These are phyloP conservation scores for Penicillium argentinense DNA, from an alignment of 495 filamentous ascomycete genomes.

Conservation along the genomic window DNA sequence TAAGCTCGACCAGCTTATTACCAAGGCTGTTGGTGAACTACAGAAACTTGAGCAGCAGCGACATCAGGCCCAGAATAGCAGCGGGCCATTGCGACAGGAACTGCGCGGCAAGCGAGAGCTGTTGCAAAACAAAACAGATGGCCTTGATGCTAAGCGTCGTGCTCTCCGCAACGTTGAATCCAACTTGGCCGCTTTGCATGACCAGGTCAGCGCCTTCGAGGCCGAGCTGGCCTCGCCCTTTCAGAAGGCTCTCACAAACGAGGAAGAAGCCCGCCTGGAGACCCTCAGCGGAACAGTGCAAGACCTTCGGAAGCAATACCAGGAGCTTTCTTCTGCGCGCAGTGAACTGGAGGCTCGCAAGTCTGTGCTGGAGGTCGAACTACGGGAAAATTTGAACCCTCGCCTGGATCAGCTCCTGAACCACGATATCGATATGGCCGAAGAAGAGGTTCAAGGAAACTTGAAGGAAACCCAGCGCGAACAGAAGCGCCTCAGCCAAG, in stretches of 20 bases:
- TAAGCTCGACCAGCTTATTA: slow-evolving; percentile 81
- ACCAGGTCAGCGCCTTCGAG: slow-evolving; percentile 70
- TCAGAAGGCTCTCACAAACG: slow-evolving; percentile 81
- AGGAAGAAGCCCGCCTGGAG: slow-evolving; percentile 81
- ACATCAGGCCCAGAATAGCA: slow-evolving; percentile 76
- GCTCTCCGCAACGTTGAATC: slow-evolving; percentile 73
- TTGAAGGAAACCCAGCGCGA: slow-evolving; percentile 80
- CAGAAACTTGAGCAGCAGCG: slow-evolving; percentile 80
- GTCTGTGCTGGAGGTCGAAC: slow-evolving; percentile 74
- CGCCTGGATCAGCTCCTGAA: slow-evolving; percentile 83
- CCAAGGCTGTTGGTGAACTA: slow-evolving; percentile 72
- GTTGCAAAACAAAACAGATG: slow-evolving; percentile 70
- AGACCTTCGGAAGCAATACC: slow-evolving; percentile 69
- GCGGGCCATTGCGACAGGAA: slow-evolving; percentile 73
- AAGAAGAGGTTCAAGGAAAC: slow-evolving; percentile 58
- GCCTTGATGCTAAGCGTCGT: slow-evolving; percentile 68
- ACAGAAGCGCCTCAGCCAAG: slow-evolving; percentile 70
- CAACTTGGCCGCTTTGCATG: slow-evolving; percentile 70
- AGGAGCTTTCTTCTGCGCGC: slow-evolving; percentile 68
- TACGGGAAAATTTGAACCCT: slow-evolving; percentile 81
- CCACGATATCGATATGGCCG: slow-evolving; percentile 69
- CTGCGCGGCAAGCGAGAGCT: slow-evolving; percentile 68
- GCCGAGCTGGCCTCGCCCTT: slow-evolving; percentile 81
- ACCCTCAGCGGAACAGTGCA: slow-evolving; percentile 65
- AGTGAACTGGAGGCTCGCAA: slow-evolving; percentile 82